phyloP scores from a whole-genome alignment of 805 yeast genomes.

The Saccharomycopsis malanga region DNA sequence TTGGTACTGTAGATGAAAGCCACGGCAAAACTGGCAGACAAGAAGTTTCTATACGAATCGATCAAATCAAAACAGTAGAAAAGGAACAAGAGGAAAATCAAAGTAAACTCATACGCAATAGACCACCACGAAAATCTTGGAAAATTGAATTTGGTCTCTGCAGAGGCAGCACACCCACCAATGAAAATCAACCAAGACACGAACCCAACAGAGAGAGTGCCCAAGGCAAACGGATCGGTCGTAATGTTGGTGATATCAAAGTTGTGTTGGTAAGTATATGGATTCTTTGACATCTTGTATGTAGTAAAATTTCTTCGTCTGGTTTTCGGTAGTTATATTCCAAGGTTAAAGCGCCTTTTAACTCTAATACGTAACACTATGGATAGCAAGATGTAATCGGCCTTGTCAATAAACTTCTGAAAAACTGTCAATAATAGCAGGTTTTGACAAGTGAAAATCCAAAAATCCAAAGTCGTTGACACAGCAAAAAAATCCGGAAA shows the following conservation, averaged over 20 bases:
- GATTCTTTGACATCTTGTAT: constrained; percentile 19
- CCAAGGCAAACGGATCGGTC: constrained; percentile 83
- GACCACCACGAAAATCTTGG: constrained; percentile 98
- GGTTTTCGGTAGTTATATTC: too few species aligned
- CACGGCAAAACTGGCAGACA: constrained; percentile 40
- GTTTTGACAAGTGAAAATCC: too few species aligned
- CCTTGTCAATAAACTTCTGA: too few species aligned
- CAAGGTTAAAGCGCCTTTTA: too few species aligned
- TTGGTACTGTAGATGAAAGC: constrained; percentile 83
- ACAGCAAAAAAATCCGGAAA: too few species aligned
- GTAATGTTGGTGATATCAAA: constrained; percentile 43
- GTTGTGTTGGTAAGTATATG: constrained; percentile 25
- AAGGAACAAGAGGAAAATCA: constrained; percentile 44
- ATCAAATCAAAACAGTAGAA: constrained; percentile 56
- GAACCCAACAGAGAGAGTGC: constrained; percentile 66
- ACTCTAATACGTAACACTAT: too few species aligned
- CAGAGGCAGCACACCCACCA: constrained; percentile 68
- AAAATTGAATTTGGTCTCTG: constrained; percentile 32
- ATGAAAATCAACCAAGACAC: constrained; percentile 85
- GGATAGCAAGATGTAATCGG: too few species aligned
- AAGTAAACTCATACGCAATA: constrained; percentile 63
- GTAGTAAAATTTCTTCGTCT: too few species aligned
- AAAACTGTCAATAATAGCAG: too few species aligned
- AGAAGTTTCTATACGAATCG: constrained; percentile 56
- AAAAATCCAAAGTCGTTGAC: too few species aligned